These are phyloP conservation scores for Botrytis paeoniae DNA, from an alignment of 2,329 filamentous ascomycete genomes.

Conservation along the genomic window DNA sequence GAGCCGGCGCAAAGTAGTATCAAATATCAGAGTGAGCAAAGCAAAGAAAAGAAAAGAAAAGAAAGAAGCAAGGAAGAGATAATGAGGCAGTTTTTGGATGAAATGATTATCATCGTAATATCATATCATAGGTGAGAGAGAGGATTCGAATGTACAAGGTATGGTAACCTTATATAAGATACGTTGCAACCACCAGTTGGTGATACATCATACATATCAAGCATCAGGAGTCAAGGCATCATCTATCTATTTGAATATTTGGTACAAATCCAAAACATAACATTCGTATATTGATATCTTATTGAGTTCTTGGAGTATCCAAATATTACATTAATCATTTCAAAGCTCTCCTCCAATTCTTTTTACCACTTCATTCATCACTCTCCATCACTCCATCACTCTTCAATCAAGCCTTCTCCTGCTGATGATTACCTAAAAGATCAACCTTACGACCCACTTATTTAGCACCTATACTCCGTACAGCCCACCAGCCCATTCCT, in stretches of 20 bases:
- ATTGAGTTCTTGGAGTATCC: not conserved
- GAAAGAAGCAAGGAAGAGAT: too few relatives aligned
- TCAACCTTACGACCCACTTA: not conserved
- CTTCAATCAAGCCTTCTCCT: not conserved
- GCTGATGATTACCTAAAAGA: not conserved
- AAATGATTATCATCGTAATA: too few relatives aligned
- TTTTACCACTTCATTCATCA: not conserved
- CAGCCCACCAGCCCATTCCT: not conserved
- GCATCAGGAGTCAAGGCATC: not conserved
- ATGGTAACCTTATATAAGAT: not conserved
- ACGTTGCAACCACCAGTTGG: not conserved
- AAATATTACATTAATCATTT: too few relatives aligned
- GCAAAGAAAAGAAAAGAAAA: too few relatives aligned
- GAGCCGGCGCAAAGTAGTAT: too few relatives aligned
- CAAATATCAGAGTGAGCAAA: too few relatives aligned
- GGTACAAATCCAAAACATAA: not conserved
- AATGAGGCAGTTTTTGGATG: too few relatives aligned
- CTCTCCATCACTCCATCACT: not conserved
- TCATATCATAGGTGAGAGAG: not conserved
- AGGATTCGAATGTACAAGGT: too few relatives aligned
- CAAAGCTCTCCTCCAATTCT: too few relatives aligned
- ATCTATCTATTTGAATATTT: not conserved
- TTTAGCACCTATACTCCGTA: not conserved
- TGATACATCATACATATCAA: not conserved
- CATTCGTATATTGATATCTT: not conserved